Conservation (phyloP, 352 stramenopile species). For the Globisporangium perplexum region DNA sequence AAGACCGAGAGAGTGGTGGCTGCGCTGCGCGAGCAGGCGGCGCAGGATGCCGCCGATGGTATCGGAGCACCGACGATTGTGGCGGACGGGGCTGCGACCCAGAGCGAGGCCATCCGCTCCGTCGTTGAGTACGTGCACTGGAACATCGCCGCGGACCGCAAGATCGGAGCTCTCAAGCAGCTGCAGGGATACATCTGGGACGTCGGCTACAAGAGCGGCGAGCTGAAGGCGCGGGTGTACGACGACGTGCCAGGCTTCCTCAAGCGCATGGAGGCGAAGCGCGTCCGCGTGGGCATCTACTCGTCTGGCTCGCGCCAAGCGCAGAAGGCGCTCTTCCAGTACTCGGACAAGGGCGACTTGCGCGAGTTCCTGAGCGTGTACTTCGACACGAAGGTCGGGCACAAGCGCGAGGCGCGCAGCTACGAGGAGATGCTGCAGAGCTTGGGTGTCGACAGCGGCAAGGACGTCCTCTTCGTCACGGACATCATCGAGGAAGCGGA, state of each 20-base stretch:
- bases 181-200: constrained; percentile 91
- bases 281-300: constrained; percentile 91
- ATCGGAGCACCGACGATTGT: constrained; percentile 21
- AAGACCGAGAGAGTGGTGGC: constrained; percentile 45
- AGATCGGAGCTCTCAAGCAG: constrained; percentile 86
- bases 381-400: constrained; percentile 82
- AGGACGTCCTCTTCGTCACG: constrained; percentile 87
- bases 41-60: constrained; percentile 28
- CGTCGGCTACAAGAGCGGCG: constrained; percentile 80
- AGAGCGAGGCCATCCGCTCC: constrained; percentile 25
- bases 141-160: constrained; percentile 73
- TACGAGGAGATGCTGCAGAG: constrained; percentile 82
- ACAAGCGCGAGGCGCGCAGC: constrained; percentile 67
- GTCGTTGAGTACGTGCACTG: constrained; percentile 58
- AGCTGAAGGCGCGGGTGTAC: constrained; percentile 89
- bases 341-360: constrained; percentile 80
- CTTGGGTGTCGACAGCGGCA: constrained; percentile 68
- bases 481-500: constrained; percentile 85
- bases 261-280: constrained; percentile 58
- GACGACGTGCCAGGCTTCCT: constrained; percentile 87
- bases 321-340: constrained; percentile 84
- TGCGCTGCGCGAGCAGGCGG: constrained; percentile 40
- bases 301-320: constrained; percentile 88
- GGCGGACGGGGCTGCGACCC: constrained; percentile 6
- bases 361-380: constrained; percentile 68